These are phyloP conservation scores for Ceratocystis destructans DNA, from an alignment of 2,329 filamentous ascomycete genomes.

Conservation along the genomic window DNA sequence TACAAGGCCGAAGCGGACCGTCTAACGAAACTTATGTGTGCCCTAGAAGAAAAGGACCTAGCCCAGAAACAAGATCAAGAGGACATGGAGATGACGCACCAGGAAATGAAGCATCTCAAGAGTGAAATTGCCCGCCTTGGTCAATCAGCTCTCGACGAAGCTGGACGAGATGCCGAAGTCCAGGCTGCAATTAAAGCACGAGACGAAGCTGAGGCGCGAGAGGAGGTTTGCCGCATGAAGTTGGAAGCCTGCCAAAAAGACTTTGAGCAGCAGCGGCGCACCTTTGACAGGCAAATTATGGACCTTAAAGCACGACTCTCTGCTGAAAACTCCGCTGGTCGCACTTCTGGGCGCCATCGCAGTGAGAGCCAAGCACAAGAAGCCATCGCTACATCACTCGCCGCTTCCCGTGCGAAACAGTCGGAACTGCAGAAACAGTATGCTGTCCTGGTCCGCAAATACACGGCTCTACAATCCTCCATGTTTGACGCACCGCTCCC, in stretches of 20 bases:
- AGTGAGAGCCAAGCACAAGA: slow-evolving; percentile 1
- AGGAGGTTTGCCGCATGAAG: slow-evolving; percentile 45
- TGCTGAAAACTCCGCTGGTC: slow-evolving; percentile 19
- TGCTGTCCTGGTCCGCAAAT: slow-evolving; percentile 36
- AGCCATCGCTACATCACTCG: slow-evolving; percentile 26
- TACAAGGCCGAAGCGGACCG: slow-evolving; percentile 48
- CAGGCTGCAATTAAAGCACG: slow-evolving; percentile 44
- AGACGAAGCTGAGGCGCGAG: slow-evolving; percentile 43
- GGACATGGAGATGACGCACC: slow-evolving; percentile 45
- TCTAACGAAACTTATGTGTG: slow-evolving; percentile 51
- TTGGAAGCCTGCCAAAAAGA: slow-evolving; percentile 40
- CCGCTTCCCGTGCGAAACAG: slow-evolving; percentile 40
- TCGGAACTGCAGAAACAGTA: slow-evolving; percentile 41
- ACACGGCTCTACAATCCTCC: slow-evolving; percentile 38
- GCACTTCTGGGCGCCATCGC: slow-evolving; percentile 24
- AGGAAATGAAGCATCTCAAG: slow-evolving; percentile 46
- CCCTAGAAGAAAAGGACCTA: slow-evolving; percentile 55
- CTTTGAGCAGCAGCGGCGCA: slow-evolving; percentile 29
- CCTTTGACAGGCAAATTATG: slow-evolving; percentile 38
- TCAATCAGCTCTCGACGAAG: slow-evolving; percentile 47
- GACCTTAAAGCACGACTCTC: slow-evolving; percentile 33
- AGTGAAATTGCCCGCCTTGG: slow-evolving; percentile 46
- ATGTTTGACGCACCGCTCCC: slow-evolving; percentile 27
- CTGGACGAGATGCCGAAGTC: slow-evolving; percentile 49
- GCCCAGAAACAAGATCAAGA: slow-evolving; percentile 49